These are phyloP conservation scores for Botrytis hyacinthi DNA, from an alignment of 2,329 filamentous ascomycete species.

Conservation along the genomic window DNA sequence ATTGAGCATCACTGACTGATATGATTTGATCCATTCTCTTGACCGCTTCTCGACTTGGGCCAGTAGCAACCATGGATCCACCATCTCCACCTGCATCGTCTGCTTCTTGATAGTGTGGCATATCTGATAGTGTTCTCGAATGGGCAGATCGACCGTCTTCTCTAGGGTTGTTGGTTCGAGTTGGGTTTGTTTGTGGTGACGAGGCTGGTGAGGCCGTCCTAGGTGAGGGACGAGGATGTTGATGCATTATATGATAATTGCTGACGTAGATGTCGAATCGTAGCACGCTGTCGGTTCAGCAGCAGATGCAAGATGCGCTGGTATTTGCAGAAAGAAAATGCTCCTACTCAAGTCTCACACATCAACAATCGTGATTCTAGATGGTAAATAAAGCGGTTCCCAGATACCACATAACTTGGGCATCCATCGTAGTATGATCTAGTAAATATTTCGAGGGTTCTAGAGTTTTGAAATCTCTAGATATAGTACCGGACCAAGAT, in stretches of 20 bases:
- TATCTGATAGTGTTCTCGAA: constrained; percentile 46
- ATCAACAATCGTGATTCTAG: constrained; percentile 34
- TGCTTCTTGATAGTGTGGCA: constrained; percentile 50
- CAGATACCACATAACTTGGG: constrained; percentile 38
- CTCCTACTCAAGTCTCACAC: constrained; percentile 27
- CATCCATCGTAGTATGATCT: constrained; percentile 36
- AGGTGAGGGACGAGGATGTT: constrained; percentile 76
- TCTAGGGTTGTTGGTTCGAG: constrained; percentile 71
- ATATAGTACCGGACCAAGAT: background rate
- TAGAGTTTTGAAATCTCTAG: background rate
- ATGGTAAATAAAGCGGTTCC: constrained; percentile 33
- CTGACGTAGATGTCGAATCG: constrained; percentile 25
- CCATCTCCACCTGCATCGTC: constrained; percentile 46
- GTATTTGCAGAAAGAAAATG: constrained; percentile 28
- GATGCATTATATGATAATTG: constrained; percentile 67
- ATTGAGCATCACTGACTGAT: constrained; percentile 56
- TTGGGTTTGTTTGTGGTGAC: constrained; percentile 69
- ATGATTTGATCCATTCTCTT: constrained; percentile 91
- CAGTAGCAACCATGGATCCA: constrained; percentile 44
- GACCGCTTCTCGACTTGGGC: constrained; percentile 63
- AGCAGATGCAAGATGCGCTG: constrained; percentile 23
- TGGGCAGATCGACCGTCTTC: constrained; percentile 54
- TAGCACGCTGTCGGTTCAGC: constrained; percentile 29
- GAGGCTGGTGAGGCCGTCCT: constrained; percentile 70
- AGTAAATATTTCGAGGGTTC: constrained; percentile 14